A percentile compares a stretch with the other conserved stretches of the same genome.
These are phyloP conservation scores for Capsicum pubescens DNA, from an alignment of 257 asterid genomes.

Conservation along the genomic window DNA sequence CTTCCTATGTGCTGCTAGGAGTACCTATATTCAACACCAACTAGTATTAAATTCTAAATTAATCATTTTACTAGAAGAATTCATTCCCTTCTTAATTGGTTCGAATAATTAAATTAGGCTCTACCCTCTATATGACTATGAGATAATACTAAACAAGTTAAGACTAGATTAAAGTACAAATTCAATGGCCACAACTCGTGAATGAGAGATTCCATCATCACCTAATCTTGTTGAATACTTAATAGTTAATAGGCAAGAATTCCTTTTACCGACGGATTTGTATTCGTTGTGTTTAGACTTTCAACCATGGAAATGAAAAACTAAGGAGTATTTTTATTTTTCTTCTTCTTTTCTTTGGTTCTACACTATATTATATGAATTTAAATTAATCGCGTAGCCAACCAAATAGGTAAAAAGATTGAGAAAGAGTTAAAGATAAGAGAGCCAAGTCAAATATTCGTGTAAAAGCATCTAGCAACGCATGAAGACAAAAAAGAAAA, in stretches of 20 bases:
- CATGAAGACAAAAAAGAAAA: slow-evolving; percentile 2
- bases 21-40: background rate
- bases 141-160: background rate
- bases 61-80: background rate
- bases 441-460: background rate
- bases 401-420: background rate
- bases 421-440: background rate
- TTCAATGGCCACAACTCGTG: background rate
- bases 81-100: background rate
- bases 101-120: background rate
- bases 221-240: slow-evolving; percentile 13
- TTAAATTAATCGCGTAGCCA: background rate
- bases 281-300: background rate
- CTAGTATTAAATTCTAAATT: background rate
- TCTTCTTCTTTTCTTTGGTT: too few species aligned
- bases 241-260: background rate
- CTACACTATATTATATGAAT: too few species aligned
- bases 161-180: background rate
- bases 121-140: background rate
- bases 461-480: background rate
- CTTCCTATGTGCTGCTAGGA: background rate
- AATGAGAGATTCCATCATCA: background rate
- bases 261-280: background rate
- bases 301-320: too few species aligned
- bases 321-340: too few species aligned